phyloP scores from a whole-genome alignment of 2,329 filamentous ascomycete species.

The Plectosphaerella plurivora region DNA sequence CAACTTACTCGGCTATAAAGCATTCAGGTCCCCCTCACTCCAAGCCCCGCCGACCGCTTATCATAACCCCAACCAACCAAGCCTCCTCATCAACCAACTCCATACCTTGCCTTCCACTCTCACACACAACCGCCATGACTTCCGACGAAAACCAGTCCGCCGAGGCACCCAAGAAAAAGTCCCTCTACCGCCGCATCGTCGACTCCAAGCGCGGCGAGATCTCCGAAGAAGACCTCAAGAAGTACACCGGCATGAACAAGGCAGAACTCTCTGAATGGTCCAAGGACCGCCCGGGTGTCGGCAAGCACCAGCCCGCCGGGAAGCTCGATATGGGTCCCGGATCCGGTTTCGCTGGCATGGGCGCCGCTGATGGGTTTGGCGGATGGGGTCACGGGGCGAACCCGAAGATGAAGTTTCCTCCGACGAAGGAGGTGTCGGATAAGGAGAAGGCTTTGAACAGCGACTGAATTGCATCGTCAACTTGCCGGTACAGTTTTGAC shows the following conservation, averaged over 20 bases:
- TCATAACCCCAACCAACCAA: no score
- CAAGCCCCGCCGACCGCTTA: no score
- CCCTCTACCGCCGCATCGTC: conserved; percentile 25
- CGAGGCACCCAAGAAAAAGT: conserved; percentile 15
- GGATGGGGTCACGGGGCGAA: conserved; percentile 27
- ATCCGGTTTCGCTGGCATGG: conserved; percentile 23
- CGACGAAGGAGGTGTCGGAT: conserved; percentile 5
- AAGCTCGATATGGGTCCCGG: conserved; percentile 22
- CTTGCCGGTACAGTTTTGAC: no score
- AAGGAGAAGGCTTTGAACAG: not conserved
- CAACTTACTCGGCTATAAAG: no score
- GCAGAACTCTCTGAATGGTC: conserved; percentile 28
- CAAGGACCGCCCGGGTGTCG: conserved; percentile 32
- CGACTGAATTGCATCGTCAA: not conserved
- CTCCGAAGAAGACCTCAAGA: conserved; percentile 32
- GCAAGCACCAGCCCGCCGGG: conserved; percentile 32
- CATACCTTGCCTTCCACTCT: not conserved
- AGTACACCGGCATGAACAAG: conserved; percentile 33
- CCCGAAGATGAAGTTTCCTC: conserved; percentile 30
- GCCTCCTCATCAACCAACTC: no score
- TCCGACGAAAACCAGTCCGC: not conserved
- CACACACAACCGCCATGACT: not conserved
- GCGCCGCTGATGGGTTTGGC: conserved; percentile 22
- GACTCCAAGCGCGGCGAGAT: conserved; percentile 25
- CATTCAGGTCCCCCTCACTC: no score